phyloP scores from a whole-genome alignment of 163 green algal species.

The Scenedesmus sp. region DNA sequence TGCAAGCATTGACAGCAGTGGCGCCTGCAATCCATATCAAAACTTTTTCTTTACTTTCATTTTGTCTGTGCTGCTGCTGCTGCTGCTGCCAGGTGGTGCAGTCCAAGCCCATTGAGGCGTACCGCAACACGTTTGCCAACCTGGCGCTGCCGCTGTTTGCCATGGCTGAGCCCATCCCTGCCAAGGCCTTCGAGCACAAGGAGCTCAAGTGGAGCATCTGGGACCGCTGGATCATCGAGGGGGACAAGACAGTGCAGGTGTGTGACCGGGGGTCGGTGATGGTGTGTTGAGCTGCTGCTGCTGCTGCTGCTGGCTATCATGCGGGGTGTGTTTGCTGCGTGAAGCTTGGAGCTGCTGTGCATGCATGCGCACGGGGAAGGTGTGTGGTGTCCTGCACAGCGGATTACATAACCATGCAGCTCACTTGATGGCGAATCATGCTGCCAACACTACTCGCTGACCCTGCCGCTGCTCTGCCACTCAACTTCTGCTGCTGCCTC shows the following conservation, averaged over 20 bases:
- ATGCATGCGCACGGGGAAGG: too few relatives aligned
- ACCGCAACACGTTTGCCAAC: constrained; percentile 99
- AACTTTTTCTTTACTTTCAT: not conserved
- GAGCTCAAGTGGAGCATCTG: constrained; percentile 95
- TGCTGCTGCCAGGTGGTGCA: constrained; percentile 61
- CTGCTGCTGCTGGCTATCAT: too few relatives aligned
- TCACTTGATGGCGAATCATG: not conserved
- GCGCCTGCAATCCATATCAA: not conserved
- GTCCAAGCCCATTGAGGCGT: constrained; percentile 85
- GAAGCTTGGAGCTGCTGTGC: too few relatives aligned
- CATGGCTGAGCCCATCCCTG: constrained; percentile 95
- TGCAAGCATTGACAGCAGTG: too few relatives aligned
- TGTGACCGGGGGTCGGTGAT: not conserved
- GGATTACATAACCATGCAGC: not conserved
- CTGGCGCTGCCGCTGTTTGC: constrained; percentile 98
- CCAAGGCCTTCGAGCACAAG: constrained; percentile 83
- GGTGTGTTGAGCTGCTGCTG: not conserved
- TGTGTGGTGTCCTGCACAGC: too few relatives aligned
- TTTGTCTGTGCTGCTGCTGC: not conserved
- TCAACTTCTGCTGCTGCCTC: not conserved
- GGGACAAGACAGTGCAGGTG: constrained; percentile 93
- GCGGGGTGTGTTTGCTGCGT: too few relatives aligned
- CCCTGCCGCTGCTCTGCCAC: not conserved
- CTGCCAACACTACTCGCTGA: not conserved
- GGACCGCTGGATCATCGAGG: constrained; percentile 98